A percentile compares a stretch with the other conserved stretches of the same genome.
phyloP scores from a whole-genome alignment of 352 stramenopile species.

The Phytophthora sojae region DNA sequence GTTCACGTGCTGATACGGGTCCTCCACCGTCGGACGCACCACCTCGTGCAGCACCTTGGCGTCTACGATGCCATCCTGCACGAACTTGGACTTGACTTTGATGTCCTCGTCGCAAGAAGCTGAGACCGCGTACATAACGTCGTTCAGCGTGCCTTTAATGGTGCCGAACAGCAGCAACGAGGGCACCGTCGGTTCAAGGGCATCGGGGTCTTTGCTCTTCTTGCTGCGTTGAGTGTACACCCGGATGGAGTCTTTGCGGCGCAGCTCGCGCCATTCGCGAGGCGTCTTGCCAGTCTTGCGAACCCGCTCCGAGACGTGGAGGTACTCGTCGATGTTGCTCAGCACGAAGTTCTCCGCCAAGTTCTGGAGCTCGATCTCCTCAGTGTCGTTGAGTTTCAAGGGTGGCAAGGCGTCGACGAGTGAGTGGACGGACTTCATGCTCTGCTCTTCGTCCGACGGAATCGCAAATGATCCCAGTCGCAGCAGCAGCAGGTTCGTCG shows the following conservation, averaged over 20 bases:
- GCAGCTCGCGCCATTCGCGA: conserved; percentile 42
- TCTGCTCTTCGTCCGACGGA: conserved; percentile 8
- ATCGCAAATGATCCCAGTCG: conserved; percentile 18
- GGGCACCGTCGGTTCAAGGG: conserved; percentile 9
- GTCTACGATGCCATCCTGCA: conserved; percentile 45
- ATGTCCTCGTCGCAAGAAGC: conserved; percentile 40
- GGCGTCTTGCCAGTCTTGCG: conserved; percentile 35
- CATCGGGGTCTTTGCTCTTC: conserved; percentile 2
- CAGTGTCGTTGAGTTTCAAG: conserved; percentile 36
- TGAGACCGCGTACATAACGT: conserved; percentile 54
- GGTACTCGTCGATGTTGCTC: conserved; percentile 49
- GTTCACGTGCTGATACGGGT: conserved; percentile 49
- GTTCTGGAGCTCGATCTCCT: conserved; percentile 34
- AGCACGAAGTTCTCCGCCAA: conserved; percentile 34
- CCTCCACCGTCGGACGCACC: conserved; percentile 21
- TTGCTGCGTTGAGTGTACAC: conserved; percentile 37
- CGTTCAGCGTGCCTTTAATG: conserved; percentile 43
- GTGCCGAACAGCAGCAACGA: conserved; percentile 33
- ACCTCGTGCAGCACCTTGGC: conserved; percentile 30
- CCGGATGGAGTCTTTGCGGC: conserved; percentile 33
- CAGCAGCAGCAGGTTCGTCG: no score
- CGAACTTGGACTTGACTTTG: conserved; percentile 46
- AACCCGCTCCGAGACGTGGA: conserved; percentile 39
- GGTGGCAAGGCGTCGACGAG: conserved; percentile 34
- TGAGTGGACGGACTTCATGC: conserved; percentile 22